Evolutionary conservation across 2,329 filamentous ascomycete species (phyloP), one percentile per base, ranked within the genome.

Genomic region (Fusarium nisikadoi): DNA sequence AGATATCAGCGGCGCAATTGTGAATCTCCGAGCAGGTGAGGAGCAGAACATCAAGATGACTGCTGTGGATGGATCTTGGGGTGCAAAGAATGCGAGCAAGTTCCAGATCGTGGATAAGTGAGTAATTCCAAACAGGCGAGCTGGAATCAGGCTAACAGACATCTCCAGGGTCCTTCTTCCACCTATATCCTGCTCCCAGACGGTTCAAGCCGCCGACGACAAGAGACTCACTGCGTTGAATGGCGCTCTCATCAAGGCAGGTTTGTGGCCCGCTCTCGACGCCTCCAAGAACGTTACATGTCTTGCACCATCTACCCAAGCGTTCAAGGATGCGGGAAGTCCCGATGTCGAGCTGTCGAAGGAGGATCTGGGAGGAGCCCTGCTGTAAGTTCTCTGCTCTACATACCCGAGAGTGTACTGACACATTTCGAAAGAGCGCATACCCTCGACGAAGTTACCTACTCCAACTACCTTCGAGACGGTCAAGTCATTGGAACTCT

Each of bases 31-130:
- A 23, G 70, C 65, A 2, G 74, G 74, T 10, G 17, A 75, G 54
- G 72, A 62, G 6, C 61, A 76, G 13, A 63, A 76, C n/a, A 60
- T 68, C 7, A 43, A 57, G 27, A 75, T 76, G 74, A 73, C 70
- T 9, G 64, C 68, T 4, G 42, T 76, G 3, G 74, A 76, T 65
- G 74, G 72, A 3, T 39, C 41, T 5, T 76, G 74, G 74, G 74
- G 74, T 2, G 8, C 65, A 0, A 72, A 72, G 17, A 59, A 70
- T 2, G 49, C 45, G 20, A 76, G 72, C 46, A 58, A 61, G 0
- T 76, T 75, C 12, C 74, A 76, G 27, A 33, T 72, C 7, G 62
- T 76, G 5, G 54, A 76, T 19, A 72, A 56, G 74, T 76, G 6
- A 59, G 68, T 13, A 5, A 23, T 3, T 0, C 5, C 3, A 8